Evolutionary conservation across 2,329 filamentous ascomycete genomes (phyloP).

Genomic region (Xylariales sp.): DNA sequence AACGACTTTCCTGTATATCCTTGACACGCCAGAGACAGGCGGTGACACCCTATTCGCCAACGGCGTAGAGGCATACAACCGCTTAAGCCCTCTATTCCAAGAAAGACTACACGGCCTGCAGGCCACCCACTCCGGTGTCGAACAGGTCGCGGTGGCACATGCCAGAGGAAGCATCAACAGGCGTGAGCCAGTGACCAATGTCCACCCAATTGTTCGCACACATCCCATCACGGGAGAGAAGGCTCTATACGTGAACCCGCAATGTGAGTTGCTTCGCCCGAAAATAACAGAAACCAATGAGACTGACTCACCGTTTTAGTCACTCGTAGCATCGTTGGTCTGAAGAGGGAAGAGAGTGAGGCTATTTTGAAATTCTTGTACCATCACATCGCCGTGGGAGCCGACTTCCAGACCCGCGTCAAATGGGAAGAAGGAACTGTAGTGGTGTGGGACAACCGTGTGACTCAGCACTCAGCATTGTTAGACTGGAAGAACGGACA

Average conservation of each 20-base stretch:
- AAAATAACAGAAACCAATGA: background rate
- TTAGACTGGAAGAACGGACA: conserved; percentile 85
- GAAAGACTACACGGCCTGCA: conserved; percentile 83
- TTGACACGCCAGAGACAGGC: conserved; percentile 83
- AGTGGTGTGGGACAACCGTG: conserved; percentile 87
- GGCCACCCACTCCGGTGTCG: conserved; percentile 83
- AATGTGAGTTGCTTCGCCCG: conserved; percentile 68
- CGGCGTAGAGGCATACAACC: conserved; percentile 81
- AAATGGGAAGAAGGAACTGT: conserved; percentile 85
- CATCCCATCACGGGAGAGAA: conserved; percentile 88
- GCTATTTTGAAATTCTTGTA: conserved; percentile 80
- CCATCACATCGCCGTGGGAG: conserved; percentile 77
- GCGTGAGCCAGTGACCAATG: conserved; percentile 78
- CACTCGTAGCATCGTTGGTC: conserved; percentile 81
- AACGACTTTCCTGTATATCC: conserved; percentile 87
- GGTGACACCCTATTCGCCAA: conserved; percentile 89
- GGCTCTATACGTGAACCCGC: conserved; percentile 83
- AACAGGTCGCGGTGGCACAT: conserved; percentile 80
- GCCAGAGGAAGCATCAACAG: conserved; percentile 76
- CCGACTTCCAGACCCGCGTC: conserved; percentile 78
- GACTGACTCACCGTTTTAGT: conserved; percentile 58
- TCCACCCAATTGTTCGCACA: conserved; percentile 82
- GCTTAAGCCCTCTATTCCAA: conserved; percentile 82
- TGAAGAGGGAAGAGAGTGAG: conserved; percentile 89
- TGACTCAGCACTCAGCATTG: conserved; percentile 81